Evolutionary conservation across 179 eudicot genomes (phyloP), one percentile per base, ranked within the genome.

Genomic region (Dionaea muscipula): DNA sequence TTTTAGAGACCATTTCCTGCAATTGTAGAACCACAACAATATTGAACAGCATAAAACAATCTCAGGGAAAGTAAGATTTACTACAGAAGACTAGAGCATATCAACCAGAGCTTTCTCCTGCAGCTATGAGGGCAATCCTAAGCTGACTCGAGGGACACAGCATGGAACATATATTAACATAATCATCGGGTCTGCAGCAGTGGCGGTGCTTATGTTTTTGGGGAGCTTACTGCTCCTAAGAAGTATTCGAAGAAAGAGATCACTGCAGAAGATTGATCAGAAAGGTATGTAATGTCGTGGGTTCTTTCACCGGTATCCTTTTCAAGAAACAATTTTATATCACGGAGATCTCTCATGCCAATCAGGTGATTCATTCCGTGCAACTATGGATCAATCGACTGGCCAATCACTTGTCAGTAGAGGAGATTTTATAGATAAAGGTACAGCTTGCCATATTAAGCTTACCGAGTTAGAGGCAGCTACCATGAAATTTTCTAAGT

Each of bases 51-150:
- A 47, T 18, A 20, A 47, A 47, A 47, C 7, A 47, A 4, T 21
- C 7, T 48, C 22, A 43, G n/a, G 21, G 47, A 16, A 14, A 43
- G 9, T 2, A 38, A 38, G 21, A 14, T n/a, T n/a, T 16, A 43
- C 3, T n/a, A 2, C 18, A 43, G 20, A 43, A 18, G 35, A 3
- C 8, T 28, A 4, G 47, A 43, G 21, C 21, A 43, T 16, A 43
- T 43, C 22, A 18, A 16, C 21, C 20, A 18, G 13, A 1, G 40
- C 12, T 36, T 13, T 37, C 46, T 60, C 56, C 47, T 67, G 71
- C 81, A 91, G 98, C 17, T 87, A 64, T 56, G 83, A 75, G 60
- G 86, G 87, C 52, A 86, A 91, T 68, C 79, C 79, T 64, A 78
- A 74, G 75, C 75, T 91, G 57, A 77, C 68, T 47, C 66, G 27